A percentile compares a stretch with the other conserved stretches of the same genome.
phyloP scores from a whole-genome alignment of 2,329 filamentous ascomycete genomes.

The Fusarium tricinctum region DNA sequence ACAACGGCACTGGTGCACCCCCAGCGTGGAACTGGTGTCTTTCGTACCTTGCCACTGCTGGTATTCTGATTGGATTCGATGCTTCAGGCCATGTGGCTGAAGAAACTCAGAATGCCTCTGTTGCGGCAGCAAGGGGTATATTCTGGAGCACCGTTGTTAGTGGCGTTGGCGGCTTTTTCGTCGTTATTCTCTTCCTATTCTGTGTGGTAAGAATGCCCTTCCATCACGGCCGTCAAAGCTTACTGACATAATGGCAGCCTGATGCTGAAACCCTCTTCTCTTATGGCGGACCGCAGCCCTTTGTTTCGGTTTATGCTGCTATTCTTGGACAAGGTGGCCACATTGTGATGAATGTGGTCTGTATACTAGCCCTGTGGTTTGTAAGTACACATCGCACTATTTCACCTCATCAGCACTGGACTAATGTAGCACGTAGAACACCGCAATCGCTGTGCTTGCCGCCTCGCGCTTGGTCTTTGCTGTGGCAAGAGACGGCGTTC shows the following conservation, averaged over 20 bases:
- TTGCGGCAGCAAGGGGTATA: background rate
- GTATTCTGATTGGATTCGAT: background rate
- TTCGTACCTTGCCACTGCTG: background rate
- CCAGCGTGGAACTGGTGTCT: slow-evolving; percentile 14
- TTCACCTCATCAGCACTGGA: accelerated
- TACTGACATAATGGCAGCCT: background rate
- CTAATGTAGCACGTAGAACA: background rate
- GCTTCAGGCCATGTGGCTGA: slow-evolving; percentile 1
- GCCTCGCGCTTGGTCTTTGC: slow-evolving; percentile 2
- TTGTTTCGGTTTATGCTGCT: slow-evolving; percentile 4
- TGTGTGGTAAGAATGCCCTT: background rate
- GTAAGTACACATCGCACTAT: background rate
- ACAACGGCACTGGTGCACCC: background rate
- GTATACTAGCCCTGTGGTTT: background rate
- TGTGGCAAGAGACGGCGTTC: background rate
- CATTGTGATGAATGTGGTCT: background rate
- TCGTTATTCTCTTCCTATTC: slow-evolving; percentile 9
- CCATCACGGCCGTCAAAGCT: accelerated
- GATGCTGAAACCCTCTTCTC: background rate
- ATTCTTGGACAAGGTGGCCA: background rate
- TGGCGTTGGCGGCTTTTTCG: background rate
- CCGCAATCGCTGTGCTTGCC: background rate
- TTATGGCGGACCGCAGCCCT: slow-evolving; percentile 3
- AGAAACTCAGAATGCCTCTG: background rate
- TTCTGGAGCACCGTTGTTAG: slow-evolving; percentile 11